phyloP scores from a whole-genome alignment of 2,329 filamentous ascomycete genomes.

The Cordyceps cateniannulata region DNA sequence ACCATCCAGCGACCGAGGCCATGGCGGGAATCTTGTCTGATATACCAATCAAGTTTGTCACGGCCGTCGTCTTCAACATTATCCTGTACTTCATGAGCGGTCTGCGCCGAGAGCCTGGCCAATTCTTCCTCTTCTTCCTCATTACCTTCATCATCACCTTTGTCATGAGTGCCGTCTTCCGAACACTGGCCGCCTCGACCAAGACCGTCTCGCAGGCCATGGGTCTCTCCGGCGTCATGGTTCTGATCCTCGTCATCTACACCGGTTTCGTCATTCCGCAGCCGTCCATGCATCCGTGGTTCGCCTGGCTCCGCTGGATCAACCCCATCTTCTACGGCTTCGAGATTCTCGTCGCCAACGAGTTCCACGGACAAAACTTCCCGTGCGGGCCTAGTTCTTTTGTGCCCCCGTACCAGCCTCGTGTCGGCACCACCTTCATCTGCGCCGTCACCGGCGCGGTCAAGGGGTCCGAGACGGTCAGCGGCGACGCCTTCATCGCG shows the following conservation, averaged over 20 bases:
- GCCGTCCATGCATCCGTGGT: constrained; percentile 63
- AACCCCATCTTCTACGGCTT: constrained; percentile 71
- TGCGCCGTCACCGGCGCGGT: constrained; percentile 49
- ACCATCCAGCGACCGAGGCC: constrained; percentile 47
- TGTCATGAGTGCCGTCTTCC: constrained; percentile 70
- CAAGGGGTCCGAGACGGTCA: constrained; percentile 46
- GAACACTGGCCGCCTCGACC: constrained; percentile 65
- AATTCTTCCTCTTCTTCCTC: constrained; percentile 73
- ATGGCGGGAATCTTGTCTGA: constrained; percentile 48
- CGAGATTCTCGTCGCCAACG: constrained; percentile 66
- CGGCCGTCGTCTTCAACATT: constrained; percentile 45
- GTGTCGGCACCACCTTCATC: constrained; percentile 41
- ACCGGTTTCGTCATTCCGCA: constrained; percentile 50
- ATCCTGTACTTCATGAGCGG: constrained; percentile 52
- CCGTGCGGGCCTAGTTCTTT: constrained; percentile 45
- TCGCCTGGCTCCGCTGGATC: constrained; percentile 69
- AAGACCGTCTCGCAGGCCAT: constrained; percentile 56
- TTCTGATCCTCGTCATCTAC: constrained; percentile 53
- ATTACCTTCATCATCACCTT: constrained; percentile 62
- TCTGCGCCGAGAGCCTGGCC: constrained; percentile 49
- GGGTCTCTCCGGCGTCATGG: constrained; percentile 44
- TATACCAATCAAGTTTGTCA: constrained; percentile 51
- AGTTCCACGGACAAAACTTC: constrained; percentile 55
- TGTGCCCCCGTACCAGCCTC: constrained; percentile 37
- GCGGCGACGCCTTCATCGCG: constrained; percentile 54